Conservation (phyloP, 352 stramenopile species). For the Phytophthora colocasiae region DNA sequence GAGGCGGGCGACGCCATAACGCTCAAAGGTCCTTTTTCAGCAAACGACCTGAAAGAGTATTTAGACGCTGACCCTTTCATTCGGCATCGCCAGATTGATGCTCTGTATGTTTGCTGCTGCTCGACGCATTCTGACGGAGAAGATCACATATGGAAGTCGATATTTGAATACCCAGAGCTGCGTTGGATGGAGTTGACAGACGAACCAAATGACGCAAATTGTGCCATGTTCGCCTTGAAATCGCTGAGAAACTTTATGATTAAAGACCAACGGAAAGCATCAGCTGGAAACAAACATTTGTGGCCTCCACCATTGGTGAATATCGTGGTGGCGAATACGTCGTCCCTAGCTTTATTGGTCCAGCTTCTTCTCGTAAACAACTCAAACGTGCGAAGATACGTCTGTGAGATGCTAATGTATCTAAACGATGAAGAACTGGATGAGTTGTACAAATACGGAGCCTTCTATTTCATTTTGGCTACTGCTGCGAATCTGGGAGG, state of each 20-base stretch:
- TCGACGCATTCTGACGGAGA: conserved; percentile 41
- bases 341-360: conserved; percentile 57
- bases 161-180: conserved; percentile 75
- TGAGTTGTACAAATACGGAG: conserved; percentile 64
- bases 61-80: conserved; percentile 53
- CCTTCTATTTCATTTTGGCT: conserved; percentile 83
- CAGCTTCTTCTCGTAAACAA: conserved; percentile 78
- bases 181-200: conserved; percentile 84
- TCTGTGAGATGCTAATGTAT: conserved; percentile 72
- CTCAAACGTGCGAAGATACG: conserved; percentile 48
- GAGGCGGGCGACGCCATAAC: conserved; percentile 25
- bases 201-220: conserved; percentile 58
- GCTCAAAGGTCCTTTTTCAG: conserved; percentile 57
- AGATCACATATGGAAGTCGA: conserved; percentile 64
- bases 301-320: conserved; percentile 69
- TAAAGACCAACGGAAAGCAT: conserved; percentile 48
- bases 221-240: conserved; percentile 57
- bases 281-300: conserved; percentile 39
- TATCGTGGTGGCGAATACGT: conserved; percentile 55
- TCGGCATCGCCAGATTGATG: conserved; percentile 41
- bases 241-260: conserved; percentile 72
- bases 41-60: conserved; percentile 62
- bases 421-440: conserved; percentile 53
- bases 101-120: conserved; percentile 74
- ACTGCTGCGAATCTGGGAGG: conserved; percentile 34